Evolutionary conservation across 257 asterid genomes (phyloP), one percentile per base, ranked within the genome.

Genomic region (Ilex aquifolium): DNA sequence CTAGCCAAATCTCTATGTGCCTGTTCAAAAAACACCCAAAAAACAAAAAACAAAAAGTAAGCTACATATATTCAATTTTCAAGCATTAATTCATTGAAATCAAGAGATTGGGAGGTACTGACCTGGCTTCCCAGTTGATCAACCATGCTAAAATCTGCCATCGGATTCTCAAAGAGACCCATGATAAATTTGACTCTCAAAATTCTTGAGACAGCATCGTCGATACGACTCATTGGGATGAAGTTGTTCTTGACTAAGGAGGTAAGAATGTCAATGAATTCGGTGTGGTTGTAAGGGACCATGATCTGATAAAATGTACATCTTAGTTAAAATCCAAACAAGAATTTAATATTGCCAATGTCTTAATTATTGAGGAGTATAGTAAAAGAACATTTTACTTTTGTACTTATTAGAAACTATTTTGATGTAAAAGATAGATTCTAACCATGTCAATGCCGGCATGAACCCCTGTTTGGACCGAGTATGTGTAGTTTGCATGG

Each of bases 401-500:
- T 36, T 36, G 8, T 36, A 4, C 10, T 2, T 21, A 21, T 1
- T 14, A 46, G 27, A 21, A 21, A 21, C 48, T 11, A 42, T 42
- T 6, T 46, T 10, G 4, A 46, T 10, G 52, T 46, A 46, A 46
- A 46, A 46, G 13, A 46, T 36, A 2, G 13, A 2, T 46, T 46
- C 77, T 73, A 63, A 84, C 95, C 95, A 84, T 82, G 73, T 87
- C 93, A 32, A 84, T 76, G 57, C 95, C 95, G 58, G 95, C 95
- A 63, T 42, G 70, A 65, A 87, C 67, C 30, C 81, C 75, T 21
- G 72, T 77, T 70, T 74, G 76, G 61, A 87, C 77, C 14, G 85
- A 82, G 65, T 79, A 82, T 2, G 91, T 81, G 63, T 85, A 88
- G 70, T 85, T 88, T 8, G 83, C 79, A 67, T 59, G 82, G 52